These are phyloP conservation scores for Mucor circinelloides DNA, from an alignment of 371 early-diverging fungal species.

Conservation along the genomic window DNA sequence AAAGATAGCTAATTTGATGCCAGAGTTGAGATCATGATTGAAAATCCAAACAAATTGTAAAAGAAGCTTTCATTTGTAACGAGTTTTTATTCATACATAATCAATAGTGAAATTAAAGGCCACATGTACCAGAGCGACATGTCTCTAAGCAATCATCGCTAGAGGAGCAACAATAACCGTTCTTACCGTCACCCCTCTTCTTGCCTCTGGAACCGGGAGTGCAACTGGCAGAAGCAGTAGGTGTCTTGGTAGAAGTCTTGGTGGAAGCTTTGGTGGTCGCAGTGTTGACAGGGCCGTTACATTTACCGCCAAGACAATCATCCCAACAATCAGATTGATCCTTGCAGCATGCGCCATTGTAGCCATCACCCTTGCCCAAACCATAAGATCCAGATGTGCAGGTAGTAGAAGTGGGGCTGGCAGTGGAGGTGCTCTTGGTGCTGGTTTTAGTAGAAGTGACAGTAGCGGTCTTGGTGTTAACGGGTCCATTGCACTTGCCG, in stretches of 20 bases:
- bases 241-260: slow-evolving; percentile 4
- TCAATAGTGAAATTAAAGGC: background rate
- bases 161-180: slow-evolving; percentile 22
- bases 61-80: background rate
- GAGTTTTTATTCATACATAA: background rate
- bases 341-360: slow-evolving; percentile 18
- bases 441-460: background rate
- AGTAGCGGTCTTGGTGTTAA: slow-evolving; percentile 1
- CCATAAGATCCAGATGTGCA: slow-evolving; percentile 10
- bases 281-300: slow-evolving; percentile 20
- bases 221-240: slow-evolving; percentile 3
- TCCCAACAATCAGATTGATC: slow-evolving; percentile 16
- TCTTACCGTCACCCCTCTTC: slow-evolving; percentile 18
- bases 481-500: slow-evolving; percentile 16
- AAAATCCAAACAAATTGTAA: background rate
- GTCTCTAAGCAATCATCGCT: slow-evolving; percentile 24
- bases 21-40: background rate
- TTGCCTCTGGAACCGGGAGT: slow-evolving; percentile 14
- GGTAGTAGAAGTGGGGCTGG: background rate
- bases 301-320: slow-evolving; percentile 12
- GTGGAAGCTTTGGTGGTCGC: slow-evolving; percentile 3
- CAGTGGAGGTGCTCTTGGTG: background rate
- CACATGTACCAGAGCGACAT: slow-evolving; percentile 21
- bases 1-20: no score
- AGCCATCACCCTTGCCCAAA: slow-evolving; percentile 13